Evolutionary conservation across 106 monocot species (phyloP).

Genomic region (Platanthera zijinensis): DNA sequence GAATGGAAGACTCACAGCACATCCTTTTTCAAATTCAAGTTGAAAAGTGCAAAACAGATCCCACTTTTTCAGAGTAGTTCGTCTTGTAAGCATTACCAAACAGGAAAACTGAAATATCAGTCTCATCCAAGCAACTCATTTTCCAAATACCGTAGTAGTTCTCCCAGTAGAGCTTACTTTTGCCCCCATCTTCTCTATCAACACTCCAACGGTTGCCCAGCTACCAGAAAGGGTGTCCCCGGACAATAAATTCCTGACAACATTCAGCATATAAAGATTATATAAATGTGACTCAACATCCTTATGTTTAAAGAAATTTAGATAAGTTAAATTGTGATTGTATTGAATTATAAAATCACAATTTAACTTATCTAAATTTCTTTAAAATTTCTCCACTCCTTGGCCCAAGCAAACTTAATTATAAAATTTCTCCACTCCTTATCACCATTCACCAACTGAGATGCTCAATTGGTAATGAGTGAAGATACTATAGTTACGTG

Average conservation of each 20-base stretch:
- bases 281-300: neutral
- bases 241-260: constrained; percentile 44
- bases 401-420: no score
- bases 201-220: constrained; percentile 85
- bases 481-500: no score
- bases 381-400: no score
- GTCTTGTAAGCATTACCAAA: constrained; percentile 71
- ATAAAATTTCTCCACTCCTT: no score
- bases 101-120: constrained; percentile 68
- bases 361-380: no score
- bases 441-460: no score
- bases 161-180: constrained; percentile 66
- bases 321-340: no score
- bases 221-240: constrained; percentile 68
- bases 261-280: constrained; percentile 5
- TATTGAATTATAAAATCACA: no score
- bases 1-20: constrained; percentile 20
- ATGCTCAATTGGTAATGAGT: no score
- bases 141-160: constrained; percentile 70
- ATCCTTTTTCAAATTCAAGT: constrained; percentile 55
- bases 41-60: constrained; percentile 72
- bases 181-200: constrained; percentile 60
- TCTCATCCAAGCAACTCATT: constrained; percentile 66
- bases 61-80: constrained; percentile 41
- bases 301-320: no score